Percentiles rank a stretch among this genome's conserved stretches.
Conservation (phyloP, 345 rosid species). For the Brassica nigra region DNA sequence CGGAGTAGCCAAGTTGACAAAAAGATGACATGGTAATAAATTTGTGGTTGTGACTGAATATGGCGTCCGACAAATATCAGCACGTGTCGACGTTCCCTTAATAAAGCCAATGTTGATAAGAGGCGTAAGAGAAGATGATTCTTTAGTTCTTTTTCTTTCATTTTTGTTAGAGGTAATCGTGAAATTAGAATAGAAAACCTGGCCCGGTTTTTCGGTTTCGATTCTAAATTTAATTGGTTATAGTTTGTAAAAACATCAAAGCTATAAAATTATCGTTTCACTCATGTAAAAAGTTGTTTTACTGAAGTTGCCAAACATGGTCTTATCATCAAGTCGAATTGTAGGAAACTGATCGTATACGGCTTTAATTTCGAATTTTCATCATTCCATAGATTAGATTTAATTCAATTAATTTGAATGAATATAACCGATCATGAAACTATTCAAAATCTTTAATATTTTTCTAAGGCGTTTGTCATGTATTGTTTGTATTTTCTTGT, state of each 20-base stretch:
- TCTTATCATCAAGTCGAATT: not conserved
- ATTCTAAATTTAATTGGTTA: not conserved
- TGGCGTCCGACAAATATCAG: constrained; percentile 6
- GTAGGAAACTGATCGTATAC: not conserved
- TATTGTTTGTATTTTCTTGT: not conserved
- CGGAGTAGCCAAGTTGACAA: constrained; percentile 19
- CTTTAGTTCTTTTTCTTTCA: not conserved
- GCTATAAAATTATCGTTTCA: not conserved
- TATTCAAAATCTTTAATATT: not conserved
- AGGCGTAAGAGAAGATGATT: constrained; percentile 28
- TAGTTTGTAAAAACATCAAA: not conserved
- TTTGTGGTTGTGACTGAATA: constrained; percentile 29
- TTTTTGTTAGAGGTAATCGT: not conserved
- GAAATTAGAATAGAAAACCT: not conserved
- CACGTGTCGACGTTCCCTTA: constrained; percentile 33
- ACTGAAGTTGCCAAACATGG: not conserved
- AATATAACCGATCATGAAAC: not conserved
- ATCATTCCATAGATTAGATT: not conserved
- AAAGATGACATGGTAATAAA: constrained; percentile 25
- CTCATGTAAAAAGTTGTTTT: not conserved
- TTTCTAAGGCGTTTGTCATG: not conserved
- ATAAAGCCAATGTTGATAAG: constrained; percentile 29
- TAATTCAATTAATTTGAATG: not conserved
- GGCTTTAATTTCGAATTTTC: not conserved
- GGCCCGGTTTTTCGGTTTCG: not conserved